A percentile compares a stretch with the other conserved stretches of the same genome.
phyloP scores from a whole-genome alignment of 257 asterid genomes.

The Verbascum thapsus region DNA sequence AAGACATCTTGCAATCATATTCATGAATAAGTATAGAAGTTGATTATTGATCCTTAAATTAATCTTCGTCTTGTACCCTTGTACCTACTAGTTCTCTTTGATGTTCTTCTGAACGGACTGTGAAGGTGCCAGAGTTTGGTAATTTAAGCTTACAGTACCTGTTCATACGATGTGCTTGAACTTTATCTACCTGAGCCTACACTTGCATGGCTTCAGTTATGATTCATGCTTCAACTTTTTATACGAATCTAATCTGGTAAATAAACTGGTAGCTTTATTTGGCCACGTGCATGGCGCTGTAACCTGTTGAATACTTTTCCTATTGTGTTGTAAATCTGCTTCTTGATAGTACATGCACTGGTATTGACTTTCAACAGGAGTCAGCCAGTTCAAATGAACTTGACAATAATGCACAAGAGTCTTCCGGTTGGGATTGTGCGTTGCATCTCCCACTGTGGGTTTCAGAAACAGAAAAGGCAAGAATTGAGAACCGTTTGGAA shows the following conservation, averaged over 20 bases:
- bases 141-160: neutral
- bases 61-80: neutral
- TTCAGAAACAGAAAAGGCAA: conserved; percentile 69
- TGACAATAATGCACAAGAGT: conserved; percentile 28
- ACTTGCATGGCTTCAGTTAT: neutral
- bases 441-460: conserved; percentile 98
- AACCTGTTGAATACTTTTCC: conserved; percentile 8
- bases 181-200: neutral
- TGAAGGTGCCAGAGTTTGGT: neutral
- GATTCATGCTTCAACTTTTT: neutral
- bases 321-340: neutral
- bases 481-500: conserved; percentile 65
- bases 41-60: neutral
- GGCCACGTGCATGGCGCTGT: conserved; percentile 11
- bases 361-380: conserved; percentile 40
- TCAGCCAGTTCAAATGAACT: conserved; percentile 37
- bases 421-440: conserved; percentile 73
- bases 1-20: neutral
- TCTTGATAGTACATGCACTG: conserved; percentile 6
- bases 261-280: neutral
- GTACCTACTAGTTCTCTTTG: neutral
- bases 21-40: conserved; percentile 4
- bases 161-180: neutral
- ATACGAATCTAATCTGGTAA: neutral
- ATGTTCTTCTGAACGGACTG: neutral